phyloP scores from a whole-genome alignment of 306 rosid genomes.

The Cucumis melo region DNA sequence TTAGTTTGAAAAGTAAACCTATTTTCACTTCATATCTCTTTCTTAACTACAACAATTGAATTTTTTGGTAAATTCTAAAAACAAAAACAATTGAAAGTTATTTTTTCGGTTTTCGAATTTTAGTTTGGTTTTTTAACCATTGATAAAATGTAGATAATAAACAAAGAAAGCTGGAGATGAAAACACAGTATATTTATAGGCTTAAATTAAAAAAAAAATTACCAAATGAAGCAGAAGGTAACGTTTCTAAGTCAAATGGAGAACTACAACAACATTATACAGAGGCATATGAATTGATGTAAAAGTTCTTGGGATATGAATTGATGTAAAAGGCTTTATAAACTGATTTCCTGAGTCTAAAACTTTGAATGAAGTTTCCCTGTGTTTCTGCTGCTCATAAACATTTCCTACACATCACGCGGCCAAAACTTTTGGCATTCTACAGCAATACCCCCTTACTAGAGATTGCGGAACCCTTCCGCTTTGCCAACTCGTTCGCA shows the following conservation, averaged over 20 bases:
- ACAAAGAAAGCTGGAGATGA: no score
- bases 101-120: no score
- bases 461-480: conserved; percentile 27
- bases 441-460: not conserved
- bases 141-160: no score
- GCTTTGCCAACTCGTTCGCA: conserved; percentile 51
- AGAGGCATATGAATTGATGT: not conserved
- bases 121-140: no score
- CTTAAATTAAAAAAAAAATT: no score
- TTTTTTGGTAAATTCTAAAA: no score
- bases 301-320: not conserved
- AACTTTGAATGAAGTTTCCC: not conserved
- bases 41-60: no score
- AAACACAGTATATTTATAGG: no score
- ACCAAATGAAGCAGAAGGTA: not conserved
- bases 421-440: not conserved
- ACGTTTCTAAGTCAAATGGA: not conserved
- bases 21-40: no score
- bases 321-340: not conserved
- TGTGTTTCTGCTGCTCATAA: not conserved
- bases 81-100: no score
- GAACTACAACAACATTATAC: not conserved
- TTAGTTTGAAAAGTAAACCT: no score
- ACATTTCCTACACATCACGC: not conserved
- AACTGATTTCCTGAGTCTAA: not conserved